Evolutionary conservation across 225 moss, liverwort and hornwort genomes (phyloP).

Genomic region (Ulota crispa): DNA sequence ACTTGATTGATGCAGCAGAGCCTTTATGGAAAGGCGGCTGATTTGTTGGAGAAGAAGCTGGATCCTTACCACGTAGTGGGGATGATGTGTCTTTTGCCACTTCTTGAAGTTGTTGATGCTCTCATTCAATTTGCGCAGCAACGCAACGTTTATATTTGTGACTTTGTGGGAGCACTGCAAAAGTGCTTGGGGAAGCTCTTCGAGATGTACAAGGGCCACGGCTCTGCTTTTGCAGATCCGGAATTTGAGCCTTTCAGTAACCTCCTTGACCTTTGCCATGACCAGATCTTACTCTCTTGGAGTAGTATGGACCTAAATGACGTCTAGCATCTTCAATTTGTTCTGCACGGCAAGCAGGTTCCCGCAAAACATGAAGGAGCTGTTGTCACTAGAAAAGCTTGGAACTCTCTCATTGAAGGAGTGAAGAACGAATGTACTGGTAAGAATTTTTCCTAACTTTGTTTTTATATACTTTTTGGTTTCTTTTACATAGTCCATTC

Average conservation of each 20-base stretch:
- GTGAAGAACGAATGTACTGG: neutral
- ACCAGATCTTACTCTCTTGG: neutral
- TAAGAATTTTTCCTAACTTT: neutral
- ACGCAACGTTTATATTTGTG: accelerated
- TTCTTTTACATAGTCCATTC: neutral
- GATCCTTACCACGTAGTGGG: neutral
- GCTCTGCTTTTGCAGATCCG: accelerated
- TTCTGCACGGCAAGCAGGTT: neutral
- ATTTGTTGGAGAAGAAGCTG: accelerated
- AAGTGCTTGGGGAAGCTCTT: neutral
- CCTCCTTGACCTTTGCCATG: accelerated
- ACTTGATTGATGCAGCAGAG: neutral
- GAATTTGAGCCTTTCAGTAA: neutral
- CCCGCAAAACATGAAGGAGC: neutral
- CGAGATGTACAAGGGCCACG: neutral
- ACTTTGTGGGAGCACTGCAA: neutral
- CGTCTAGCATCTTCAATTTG: neutral
- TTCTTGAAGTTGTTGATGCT: neutral
- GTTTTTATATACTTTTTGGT: neutral
- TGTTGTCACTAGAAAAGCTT: neutral
- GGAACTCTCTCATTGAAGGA: neutral
- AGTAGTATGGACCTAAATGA: neutral
- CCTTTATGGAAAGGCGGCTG: accelerated
- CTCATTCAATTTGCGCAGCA: neutral
- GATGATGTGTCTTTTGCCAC: neutral